Percentiles rank a stretch among this genome's conserved stretches.
Conservation (phyloP, 805 yeast genomes). For the Saturnispora kantuleensis region DNA sequence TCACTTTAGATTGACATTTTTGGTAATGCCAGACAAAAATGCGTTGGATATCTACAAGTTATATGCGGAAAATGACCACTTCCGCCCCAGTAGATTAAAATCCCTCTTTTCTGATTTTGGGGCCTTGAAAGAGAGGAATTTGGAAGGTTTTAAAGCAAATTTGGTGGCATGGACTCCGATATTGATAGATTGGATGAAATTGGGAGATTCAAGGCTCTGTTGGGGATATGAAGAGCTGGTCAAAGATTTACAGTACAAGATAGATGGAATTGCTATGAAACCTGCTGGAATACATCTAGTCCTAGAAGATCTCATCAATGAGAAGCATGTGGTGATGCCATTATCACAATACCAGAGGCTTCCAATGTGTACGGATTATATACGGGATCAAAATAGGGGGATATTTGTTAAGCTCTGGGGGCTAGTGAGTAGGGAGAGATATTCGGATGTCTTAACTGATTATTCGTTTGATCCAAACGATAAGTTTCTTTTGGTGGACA, state of each 20-base stretch:
- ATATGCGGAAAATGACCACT: conserved; percentile 4
- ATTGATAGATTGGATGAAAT: conserved; percentile 22
- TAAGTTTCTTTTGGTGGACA: conserved; percentile 13
- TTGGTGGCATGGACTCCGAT: conserved; percentile 36
- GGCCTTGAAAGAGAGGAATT: conserved; percentile 32
- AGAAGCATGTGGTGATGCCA: conserved; percentile 18
- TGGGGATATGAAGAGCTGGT: conserved; percentile 16
- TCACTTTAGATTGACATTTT: too few relatives aligned
- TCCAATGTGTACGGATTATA: conserved; percentile 3
- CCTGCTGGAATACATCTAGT: conserved; percentile 22
- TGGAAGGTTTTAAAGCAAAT: conserved; percentile 43
- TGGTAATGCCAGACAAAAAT: too few relatives aligned
- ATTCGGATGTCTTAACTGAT: too few relatives aligned
- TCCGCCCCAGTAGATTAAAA: conserved; percentile 26
- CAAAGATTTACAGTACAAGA: conserved; percentile 10
- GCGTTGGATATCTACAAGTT: not conserved
- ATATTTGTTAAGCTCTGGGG: conserved; percentile 11
- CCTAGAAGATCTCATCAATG: conserved; percentile 17
- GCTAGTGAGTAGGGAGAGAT: too few relatives aligned
- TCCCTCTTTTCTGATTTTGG: conserved; percentile 42
- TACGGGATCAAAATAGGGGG: not conserved
- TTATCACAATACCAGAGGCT: conserved; percentile 12
- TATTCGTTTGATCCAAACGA: conserved; percentile 14
- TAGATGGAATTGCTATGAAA: conserved; percentile 7
- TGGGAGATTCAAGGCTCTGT: conserved; percentile 17